Conservation (phyloP, 805 yeast species). For the Pichia exigua region DNA sequence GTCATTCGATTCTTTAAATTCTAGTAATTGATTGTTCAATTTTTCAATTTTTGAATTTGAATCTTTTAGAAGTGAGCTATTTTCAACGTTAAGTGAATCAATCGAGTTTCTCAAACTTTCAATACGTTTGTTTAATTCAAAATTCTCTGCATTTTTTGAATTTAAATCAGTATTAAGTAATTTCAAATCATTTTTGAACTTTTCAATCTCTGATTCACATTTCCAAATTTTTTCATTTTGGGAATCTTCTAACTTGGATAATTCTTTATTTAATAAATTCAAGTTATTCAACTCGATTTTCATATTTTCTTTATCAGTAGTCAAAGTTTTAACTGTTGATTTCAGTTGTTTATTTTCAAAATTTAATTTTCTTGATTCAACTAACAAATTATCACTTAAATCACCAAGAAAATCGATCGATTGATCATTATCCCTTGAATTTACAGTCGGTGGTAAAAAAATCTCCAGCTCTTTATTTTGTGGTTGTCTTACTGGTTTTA, state of each 20-base stretch:
- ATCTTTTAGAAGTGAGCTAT: conserved; percentile 33
- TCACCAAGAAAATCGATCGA: conserved; percentile 70
- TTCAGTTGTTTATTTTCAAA: conserved; percentile 52
- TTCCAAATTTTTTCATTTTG: conserved; percentile 65
- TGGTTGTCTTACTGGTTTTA: conserved; percentile 4
- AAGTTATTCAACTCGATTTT: conserved; percentile 32
- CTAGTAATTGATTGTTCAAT: conserved; percentile 36
- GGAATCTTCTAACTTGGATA: conserved; percentile 37
- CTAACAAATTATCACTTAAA: conserved; percentile 59
- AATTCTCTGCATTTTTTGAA: conserved; percentile 25
- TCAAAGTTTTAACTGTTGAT: conserved; percentile 32
- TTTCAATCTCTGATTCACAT: conserved; percentile 42
- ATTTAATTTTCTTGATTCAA: conserved; percentile 62
- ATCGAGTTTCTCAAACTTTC: conserved; percentile 37
- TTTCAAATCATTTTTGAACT: conserved; percentile 34
- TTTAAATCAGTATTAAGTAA: conserved; percentile 17
- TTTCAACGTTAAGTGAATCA: conserved; percentile 38
- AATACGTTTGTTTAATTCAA: conserved; percentile 15
- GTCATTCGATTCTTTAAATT: conserved; percentile 43
- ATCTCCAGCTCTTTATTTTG: conserved; percentile 13
- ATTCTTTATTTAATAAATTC: conserved; percentile 24
- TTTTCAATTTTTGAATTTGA: conserved; percentile 30
- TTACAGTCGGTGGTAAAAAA: conserved; percentile 15
- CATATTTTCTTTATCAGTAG: conserved; percentile 34
- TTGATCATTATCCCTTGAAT: conserved; percentile 22